Evolutionary conservation across 2,329 filamentous ascomycete genomes (phyloP), one percentile per base, ranked within the genome.

Genomic region (Cladorrhinum sp.): DNA sequence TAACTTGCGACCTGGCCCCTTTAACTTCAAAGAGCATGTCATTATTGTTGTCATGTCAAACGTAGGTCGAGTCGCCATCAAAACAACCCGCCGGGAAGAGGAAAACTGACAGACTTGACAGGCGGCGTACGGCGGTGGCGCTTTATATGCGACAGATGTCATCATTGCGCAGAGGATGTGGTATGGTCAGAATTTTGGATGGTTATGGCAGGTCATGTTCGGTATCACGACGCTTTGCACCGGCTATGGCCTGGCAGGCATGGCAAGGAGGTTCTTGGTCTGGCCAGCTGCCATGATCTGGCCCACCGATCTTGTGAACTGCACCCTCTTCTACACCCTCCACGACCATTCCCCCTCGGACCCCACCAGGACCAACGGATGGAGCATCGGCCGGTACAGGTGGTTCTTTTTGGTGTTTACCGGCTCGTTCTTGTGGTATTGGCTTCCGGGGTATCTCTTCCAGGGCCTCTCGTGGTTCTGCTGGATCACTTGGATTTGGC

Each of bases 261-360:
- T 88, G 60, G 76, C 79, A 26, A 77, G 84, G 21, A 79, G 83
- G 36, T 88, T 85, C 73, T 78, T 88, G 26, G 79, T 85, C 24
- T 82, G 77, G 73, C 86, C 84, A 1, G 83, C 85, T 2, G 80
- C 83, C 57, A 87, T 87, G 84, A 82, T 88, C 56, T 88, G 85
- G 85, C 85, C 85, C 1, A 77, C 80, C 21, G 80, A 82, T 26
- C 75, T 86, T 33, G 82, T 87, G 68, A 88, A 86, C 68, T 79
- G 82, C 46, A 79, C 85, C 1, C 78, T 89, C 33, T 86, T 88
- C 71, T 82, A 86, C 68, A 82, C 86, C 2, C 77, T 90, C 46
- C 86, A 90, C 70, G 86, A 89, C 66, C 81, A 82, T 66, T 77
- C 77, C 12, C 71, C 75, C 24, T 78, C 82, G 0, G 79, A 86